A percentile compares a stretch with the other conserved stretches of the same genome.
These are phyloP conservation scores for Paxillus involutus DNA, from an alignment of 768 basidiomycete species.

Conservation along the genomic window DNA sequence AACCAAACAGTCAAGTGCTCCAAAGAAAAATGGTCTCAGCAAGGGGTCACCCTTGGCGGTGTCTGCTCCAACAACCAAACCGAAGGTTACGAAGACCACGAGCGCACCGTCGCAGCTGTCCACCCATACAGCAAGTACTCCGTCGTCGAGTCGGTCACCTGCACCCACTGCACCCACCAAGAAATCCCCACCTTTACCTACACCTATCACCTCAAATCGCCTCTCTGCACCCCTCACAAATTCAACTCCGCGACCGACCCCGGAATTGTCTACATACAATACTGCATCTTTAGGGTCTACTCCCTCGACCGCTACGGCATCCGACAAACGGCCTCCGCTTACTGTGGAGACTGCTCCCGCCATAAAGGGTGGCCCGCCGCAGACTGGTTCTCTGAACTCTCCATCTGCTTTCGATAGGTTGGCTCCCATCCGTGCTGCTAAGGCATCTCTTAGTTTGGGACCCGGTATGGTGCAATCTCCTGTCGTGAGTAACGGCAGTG, in stretches of 20 bases:
- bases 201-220: neutral
- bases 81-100: neutral
- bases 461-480: conserved; percentile 10
- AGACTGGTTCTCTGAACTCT: conserved; percentile 8
- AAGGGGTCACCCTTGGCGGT: neutral
- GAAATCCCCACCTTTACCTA: neutral
- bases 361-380: conserved; percentile 20
- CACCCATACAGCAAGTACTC: conserved; percentile 18
- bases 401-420: conserved; percentile 23
- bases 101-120: conserved; percentile 2
- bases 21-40: conserved; percentile 8
- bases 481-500: neutral
- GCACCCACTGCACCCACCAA: neutral
- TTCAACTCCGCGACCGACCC: neutral
- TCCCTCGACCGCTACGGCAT: neutral
- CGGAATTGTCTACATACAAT: neutral
- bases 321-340: neutral
- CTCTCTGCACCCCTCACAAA: neutral
- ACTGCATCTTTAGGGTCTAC: neutral
- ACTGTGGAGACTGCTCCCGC: conserved; percentile 11
- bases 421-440: conserved; percentile 33
- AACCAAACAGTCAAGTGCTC: conserved; percentile 3
- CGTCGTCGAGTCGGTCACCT: conserved; percentile 11
- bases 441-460: conserved; percentile 21
- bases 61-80: neutral